Conservation (phyloP, 371 early-diverging fungal species). For the Mucor racemosus region DNA sequence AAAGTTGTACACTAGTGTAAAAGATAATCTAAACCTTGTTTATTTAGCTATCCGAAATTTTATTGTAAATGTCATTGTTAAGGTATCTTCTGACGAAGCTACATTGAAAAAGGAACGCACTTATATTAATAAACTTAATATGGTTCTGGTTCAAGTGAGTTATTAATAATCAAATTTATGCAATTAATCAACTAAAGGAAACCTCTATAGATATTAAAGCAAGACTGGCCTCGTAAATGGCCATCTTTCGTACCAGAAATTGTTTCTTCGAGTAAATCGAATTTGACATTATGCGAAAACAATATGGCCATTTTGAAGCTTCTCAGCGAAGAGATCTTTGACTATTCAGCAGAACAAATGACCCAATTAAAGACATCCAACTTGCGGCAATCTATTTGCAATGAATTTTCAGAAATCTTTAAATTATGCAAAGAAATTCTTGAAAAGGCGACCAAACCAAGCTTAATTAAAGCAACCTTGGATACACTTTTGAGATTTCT, state of each 20-base stretch:
- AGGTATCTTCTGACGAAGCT: conserved; percentile 83
- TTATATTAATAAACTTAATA: conserved; percentile 89
- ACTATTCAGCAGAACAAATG: conserved; percentile 97
- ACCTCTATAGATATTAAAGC: conserved; percentile 90
- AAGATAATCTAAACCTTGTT: too few relatives aligned
- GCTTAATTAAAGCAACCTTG: conserved; percentile 90
- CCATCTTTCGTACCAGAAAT: conserved; percentile 99
- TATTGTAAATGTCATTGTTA: conserved; percentile 88
- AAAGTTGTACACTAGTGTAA: too few relatives aligned
- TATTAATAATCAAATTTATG: background rate
- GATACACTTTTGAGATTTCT: conserved; percentile 93
- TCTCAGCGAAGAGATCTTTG: conserved; percentile 98
- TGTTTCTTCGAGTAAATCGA: conserved; percentile 92
- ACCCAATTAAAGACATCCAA: conserved; percentile 92
- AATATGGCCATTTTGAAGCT: conserved; percentile 98
- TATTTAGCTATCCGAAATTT: conserved; percentile 89
- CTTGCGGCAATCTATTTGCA: conserved; percentile 91
- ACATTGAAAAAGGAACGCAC: conserved; percentile 71
- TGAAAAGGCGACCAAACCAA: conserved; percentile 86
- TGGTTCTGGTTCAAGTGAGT: conserved; percentile 92
- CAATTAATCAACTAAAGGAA: background rate
- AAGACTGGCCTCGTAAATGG: conserved; percentile 99
- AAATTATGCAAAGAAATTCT: conserved; percentile 95
- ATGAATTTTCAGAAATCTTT: conserved; percentile 96
- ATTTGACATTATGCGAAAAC: conserved; percentile 97